Evolutionary conservation across 192 early-diverging fungal genomes (phyloP), one percentile per base, ranked within the genome.

Genomic region (Coemansia sp.): DNA sequence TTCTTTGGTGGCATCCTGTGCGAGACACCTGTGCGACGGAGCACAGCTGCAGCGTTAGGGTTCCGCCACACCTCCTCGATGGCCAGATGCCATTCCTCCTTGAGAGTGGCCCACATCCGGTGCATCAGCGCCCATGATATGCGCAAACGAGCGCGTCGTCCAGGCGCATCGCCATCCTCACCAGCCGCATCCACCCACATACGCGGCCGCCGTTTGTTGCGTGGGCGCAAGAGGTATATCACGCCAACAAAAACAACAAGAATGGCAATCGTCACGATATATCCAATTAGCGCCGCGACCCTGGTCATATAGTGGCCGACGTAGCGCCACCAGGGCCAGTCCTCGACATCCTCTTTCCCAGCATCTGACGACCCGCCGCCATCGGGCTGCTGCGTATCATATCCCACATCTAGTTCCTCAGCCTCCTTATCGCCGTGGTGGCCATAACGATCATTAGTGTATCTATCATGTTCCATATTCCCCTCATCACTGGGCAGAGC

Each of bases 71-170:
- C 77, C 30, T 80, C 77, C 28, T 80, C 77, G 9, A 80, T 27
- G 2, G 77, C 68, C 24, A 54, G 48, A 18, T 50, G 64, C 77
- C 77, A 80, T 57, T 80, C 77, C 56, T 74, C 72, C 58, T 80
- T 80, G 18, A 80, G 64, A 23, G 77, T 71, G 9, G 65, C 77
- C 77, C 77, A 80, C 77, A 80, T 74, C 19, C 77, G 64, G 77
- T 80, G 65, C 77, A 80, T 80, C 61, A 80, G 58, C 44, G 71
- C 77, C 77, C 77, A 80, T 41, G 77, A 80, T 41, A 68, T 58
- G 6, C 72, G 72, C 68, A 80, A 59, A n/a, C 72, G 68, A 1
- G 71, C 77, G 23, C 77, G 77, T 10, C 77, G 71, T 7, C 72
- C 72, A 10, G 65, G 57, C 44, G 60, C 50, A 38, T 53, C 57